These are phyloP conservation scores for Prunus fruticosa DNA, from an alignment of 306 rosid genomes.

Conservation along the genomic window DNA sequence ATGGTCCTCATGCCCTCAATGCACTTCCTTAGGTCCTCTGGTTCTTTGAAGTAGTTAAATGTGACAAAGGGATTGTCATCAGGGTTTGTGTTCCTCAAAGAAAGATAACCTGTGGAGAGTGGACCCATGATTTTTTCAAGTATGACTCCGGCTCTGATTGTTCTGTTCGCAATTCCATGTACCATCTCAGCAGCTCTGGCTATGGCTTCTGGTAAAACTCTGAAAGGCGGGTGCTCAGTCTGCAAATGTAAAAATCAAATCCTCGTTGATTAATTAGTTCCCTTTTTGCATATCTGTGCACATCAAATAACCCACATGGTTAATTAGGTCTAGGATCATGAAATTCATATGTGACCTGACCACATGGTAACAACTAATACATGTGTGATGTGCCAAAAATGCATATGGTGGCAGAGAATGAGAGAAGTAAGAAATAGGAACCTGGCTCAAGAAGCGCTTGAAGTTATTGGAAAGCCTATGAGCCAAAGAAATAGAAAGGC, in stretches of 20 bases:
- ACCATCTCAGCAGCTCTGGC: conserved; percentile 19
- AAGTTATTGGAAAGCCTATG: conserved; percentile 28
- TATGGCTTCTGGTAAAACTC: conserved; percentile 20
- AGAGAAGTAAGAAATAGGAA: conserved; percentile 6
- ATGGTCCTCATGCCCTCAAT: conserved; percentile 66
- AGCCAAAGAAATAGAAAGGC: conserved; percentile 37
- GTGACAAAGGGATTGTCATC: conserved; percentile 61
- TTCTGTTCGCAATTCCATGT: conserved; percentile 19
- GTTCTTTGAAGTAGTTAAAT: conserved; percentile 74
- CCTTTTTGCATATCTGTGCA: neutral
- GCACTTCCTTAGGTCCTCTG: conserved; percentile 55
- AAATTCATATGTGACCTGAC: too few species aligned
- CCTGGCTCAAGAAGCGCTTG: conserved; percentile 46
- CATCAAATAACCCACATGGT: neutral
- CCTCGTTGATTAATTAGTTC: neutral
- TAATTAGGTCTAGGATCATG: too few species aligned
- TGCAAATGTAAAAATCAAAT: conserved; percentile 25
- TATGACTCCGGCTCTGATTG: conserved; percentile 61
- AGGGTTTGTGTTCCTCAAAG: conserved; percentile 52
- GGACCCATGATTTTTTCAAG: conserved; percentile 65
- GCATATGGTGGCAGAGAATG: neutral
- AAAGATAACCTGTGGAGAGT: conserved; percentile 50
- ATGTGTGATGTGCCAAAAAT: too few species aligned
- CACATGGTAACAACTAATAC: too few species aligned
- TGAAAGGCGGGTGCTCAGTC: conserved; percentile 34